Evolutionary conservation across 2,329 filamentous ascomycete genomes (phyloP).

Genomic region (Trichoderma sp.): DNA sequence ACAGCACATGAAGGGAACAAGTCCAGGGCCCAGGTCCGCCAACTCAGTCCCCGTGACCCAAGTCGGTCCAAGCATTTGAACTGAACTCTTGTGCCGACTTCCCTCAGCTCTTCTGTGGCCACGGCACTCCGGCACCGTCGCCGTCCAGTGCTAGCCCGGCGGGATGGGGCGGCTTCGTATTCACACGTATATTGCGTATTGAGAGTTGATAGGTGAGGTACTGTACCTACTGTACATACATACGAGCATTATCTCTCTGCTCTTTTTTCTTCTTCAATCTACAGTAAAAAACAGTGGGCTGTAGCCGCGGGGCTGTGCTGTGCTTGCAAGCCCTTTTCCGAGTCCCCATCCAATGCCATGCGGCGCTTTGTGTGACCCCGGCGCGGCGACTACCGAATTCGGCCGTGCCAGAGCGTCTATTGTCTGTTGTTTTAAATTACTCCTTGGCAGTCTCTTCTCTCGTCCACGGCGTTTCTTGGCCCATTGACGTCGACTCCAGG

Average conservation of each 20-base stretch:
- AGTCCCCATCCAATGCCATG: neutral
- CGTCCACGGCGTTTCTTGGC: neutral
- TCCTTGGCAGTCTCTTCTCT: neutral
- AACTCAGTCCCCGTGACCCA: neutral
- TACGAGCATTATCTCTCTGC: neutral
- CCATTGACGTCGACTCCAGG: neutral
- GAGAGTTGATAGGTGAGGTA: neutral
- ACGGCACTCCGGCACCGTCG: neutral
- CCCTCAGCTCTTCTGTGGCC: neutral
- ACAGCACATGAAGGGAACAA: neutral
- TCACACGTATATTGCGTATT: neutral
- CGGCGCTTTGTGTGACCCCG: neutral
- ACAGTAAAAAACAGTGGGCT: neutral
- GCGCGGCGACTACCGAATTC: conserved; percentile 10
- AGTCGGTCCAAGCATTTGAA: neutral
- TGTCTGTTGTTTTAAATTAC: neutral
- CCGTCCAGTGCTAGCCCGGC: neutral
- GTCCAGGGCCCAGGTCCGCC: neutral
- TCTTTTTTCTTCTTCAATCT: neutral
- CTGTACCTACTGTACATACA: too few relatives aligned
- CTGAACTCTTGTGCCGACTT: neutral
- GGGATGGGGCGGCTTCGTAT: conserved; percentile 16
- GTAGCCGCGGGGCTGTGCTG: neutral
- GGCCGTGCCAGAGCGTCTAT: neutral
- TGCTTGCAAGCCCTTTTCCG: neutral